Percentiles rank a stretch among this genome's conserved stretches.
phyloP scores from a whole-genome alignment of 352 stramenopile species.

The Globisporangium lucens region DNA sequence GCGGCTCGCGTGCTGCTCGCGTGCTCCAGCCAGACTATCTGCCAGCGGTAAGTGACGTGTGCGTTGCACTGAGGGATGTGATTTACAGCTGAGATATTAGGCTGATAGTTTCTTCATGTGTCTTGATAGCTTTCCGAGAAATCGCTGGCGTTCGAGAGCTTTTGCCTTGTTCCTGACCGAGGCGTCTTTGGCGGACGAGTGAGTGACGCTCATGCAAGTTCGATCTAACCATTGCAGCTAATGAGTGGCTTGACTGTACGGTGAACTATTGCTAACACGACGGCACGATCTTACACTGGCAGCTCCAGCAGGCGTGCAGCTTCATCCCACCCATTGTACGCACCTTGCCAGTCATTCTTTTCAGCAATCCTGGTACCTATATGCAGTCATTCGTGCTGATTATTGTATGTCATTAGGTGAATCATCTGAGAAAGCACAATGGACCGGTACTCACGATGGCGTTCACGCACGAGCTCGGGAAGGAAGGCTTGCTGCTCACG shows the following conservation, averaged over 20 bases:
- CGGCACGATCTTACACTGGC: conserved; percentile 58
- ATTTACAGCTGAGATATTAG: background rate
- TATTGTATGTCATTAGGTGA: conserved; percentile 24
- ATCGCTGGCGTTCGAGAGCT: conserved; percentile 39
- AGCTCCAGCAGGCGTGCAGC: conserved; percentile 38
- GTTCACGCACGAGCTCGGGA: conserved; percentile 37
- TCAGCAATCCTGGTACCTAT: no score
- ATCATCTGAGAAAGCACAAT: conserved; percentile 43
- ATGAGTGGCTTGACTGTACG: no score
- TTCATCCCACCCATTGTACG: conserved; percentile 47
- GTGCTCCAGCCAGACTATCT: conserved; percentile 29
- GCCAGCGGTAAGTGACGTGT: conserved; percentile 17
- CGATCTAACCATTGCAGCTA: no score
- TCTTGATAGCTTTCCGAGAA: conserved; percentile 29
- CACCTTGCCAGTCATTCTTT: background rate
- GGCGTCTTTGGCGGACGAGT: conserved; percentile 62
- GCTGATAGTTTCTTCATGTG: background rate
- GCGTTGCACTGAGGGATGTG: background rate
- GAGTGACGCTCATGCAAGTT: background rate
- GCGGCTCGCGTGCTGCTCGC: conserved; percentile 7
- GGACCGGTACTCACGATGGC: conserved; percentile 52
- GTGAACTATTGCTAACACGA: conserved; percentile 36
- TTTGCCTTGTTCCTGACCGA: conserved; percentile 35
- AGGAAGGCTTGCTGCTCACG: conserved; percentile 57
- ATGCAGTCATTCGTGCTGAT: no score